Percentiles rank a stretch among this genome's conserved stretches.
These are phyloP conservation scores for Sutorius eximius DNA, from an alignment of 1,284 basidiomycete species.

Conservation along the genomic window DNA sequence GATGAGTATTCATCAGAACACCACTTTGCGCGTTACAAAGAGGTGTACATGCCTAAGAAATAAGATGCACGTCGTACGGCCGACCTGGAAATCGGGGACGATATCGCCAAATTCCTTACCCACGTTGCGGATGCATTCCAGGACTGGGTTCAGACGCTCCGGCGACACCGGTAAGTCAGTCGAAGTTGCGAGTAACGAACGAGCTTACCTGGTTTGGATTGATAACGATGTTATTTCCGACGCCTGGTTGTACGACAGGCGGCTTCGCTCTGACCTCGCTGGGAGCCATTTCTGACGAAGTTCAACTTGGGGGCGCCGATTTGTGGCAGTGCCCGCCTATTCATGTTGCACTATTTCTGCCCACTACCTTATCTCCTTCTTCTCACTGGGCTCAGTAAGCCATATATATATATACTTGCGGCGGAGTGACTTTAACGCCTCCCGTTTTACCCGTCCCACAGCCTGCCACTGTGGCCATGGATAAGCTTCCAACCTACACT, in stretches of 20 bases:
- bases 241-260: constrained; percentile 67
- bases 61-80: constrained; percentile 89
- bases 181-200: not conserved
- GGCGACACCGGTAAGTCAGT: not conserved
- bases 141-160: constrained; percentile 86
- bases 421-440: not conserved
- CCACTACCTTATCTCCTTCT: not conserved
- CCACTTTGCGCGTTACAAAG: not conserved
- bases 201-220: constrained; percentile 38
- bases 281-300: constrained; percentile 13
- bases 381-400: constrained; percentile 1
- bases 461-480: constrained; percentile 20
- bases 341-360: not conserved
- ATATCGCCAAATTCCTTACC: constrained; percentile 96
- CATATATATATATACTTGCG: constrained; percentile 1
- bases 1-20: not conserved
- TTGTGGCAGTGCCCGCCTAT: constrained; percentile 14
- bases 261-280: constrained; percentile 38
- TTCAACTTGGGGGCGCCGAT: constrained; percentile 19
- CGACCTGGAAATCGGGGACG: constrained; percentile 92
- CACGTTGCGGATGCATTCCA: constrained; percentile 83
- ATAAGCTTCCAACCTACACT: constrained; percentile 29
- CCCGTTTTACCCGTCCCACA: not conserved
- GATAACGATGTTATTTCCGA: constrained; percentile 77
- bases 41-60: constrained; percentile 71